Percentiles rank a stretch among this genome's conserved stretches.
Conservation (phyloP, 768 basidiomycete species). For the Boletus sensibilis region DNA sequence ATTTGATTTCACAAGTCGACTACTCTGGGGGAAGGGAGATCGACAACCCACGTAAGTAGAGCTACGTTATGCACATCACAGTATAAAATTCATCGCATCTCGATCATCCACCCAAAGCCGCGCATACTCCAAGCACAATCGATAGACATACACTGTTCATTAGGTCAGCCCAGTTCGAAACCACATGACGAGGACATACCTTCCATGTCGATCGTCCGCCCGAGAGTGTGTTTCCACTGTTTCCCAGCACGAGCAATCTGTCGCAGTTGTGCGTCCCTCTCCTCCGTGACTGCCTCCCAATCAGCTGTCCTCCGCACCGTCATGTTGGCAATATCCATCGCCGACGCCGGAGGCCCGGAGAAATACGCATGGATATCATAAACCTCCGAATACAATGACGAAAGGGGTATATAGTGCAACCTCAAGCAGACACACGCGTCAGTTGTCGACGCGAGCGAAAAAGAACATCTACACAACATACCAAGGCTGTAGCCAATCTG, state of each 20-base stretch:
- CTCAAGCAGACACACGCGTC: conserved; percentile 36
- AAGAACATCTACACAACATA: conserved; percentile 27
- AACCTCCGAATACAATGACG: conserved; percentile 82
- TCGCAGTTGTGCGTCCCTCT: conserved; percentile 71
- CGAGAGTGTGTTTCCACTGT: conserved; percentile 85
- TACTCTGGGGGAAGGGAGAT: too few species aligned
- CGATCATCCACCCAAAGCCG: conserved; percentile 83
- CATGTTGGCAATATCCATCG: conserved; percentile 52
- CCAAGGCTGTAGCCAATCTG: conserved; percentile 93
- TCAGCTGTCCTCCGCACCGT: conserved; percentile 36
- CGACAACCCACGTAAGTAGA: not conserved
- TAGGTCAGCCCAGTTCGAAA: not conserved
- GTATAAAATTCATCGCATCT: conserved; percentile 54
- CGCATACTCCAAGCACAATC: conserved; percentile 87
- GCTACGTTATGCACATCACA: conserved; percentile 12
- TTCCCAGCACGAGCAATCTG: conserved; percentile 91
- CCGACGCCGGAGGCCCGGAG: conserved; percentile 72
- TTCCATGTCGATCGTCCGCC: conserved; percentile 89
- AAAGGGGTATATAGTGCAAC: conserved; percentile 95
- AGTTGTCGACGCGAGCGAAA: not conserved
- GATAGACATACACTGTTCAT: conserved; percentile 73
- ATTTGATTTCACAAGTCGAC: not conserved
- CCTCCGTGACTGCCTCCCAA: conserved; percentile 36
- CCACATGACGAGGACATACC: conserved; percentile 40
- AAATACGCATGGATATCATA: conserved; percentile 95